Base-by-base conservation (phyloP, 805 yeast genomes). In the Saturnispora silvae region DNA sequence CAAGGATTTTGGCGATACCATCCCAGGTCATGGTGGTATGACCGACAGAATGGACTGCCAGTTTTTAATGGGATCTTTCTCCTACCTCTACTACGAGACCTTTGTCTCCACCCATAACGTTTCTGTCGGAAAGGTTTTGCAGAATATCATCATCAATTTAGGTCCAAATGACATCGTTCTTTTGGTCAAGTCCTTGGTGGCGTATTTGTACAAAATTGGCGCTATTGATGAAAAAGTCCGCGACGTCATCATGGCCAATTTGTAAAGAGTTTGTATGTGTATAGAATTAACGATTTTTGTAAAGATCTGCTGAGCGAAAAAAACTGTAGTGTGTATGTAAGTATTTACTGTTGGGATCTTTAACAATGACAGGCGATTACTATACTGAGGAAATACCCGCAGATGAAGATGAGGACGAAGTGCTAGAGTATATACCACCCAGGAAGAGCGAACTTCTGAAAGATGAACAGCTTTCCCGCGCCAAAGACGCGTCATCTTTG, bases 11-110 rank as follows among this genome's bases (percentile, higher is more conserved):
- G 98, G 97, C 48, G 94, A 89, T 54, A 89, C 97, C 8, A 92
- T 92, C 48, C 98, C 98, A 13, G 98, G 98, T 23, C 98, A 92
- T 56, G 98, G 98, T 45, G 98, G 98, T 48, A 79, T 92, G 47
- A 87, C 96, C 19, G 98, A 92, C 57, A 74, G 98, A 63, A 79
- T 92, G 66, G 98, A 92, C 62, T 92, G 98, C 62, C 97, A 92
- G 63, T 92, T 89, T 56, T 66, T 92, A 49, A 92, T 92, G 97
- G 98, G 98, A 10, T 83, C 94, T 28, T 92, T 92, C 56, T 72
- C 92, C 24, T 87, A 86, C 54, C 67, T 92, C 47, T 92, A 92
- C 63, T 87, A 79, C 60, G 96, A 89, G 59, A 84, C 96, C 2
- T 92, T 92, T 57, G 72, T 92, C 47, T 77, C 89, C 26, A 72